Evolutionary conservation across 202 grass and related monocot species (phyloP).

Genomic region (Cymbopogon flexuosus): DNA sequence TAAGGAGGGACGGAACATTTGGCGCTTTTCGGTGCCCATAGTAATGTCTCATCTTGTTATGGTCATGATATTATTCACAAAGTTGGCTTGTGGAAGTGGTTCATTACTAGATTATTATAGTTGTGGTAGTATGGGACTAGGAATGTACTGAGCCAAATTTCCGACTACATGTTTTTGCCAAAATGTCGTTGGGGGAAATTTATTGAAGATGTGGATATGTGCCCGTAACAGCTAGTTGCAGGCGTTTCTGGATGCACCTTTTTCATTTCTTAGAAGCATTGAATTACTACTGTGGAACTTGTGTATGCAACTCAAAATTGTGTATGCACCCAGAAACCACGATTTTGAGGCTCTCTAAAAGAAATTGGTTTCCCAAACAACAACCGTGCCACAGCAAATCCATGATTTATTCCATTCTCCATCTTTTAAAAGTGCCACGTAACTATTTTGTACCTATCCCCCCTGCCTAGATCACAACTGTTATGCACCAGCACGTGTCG

Average conservation of each 20-base stretch:
- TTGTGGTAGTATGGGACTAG: not conserved
- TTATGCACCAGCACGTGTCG: no score
- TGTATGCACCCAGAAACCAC: not conserved
- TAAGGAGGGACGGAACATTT: not conserved
- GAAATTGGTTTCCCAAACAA: no score
- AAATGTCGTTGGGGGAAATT: not conserved
- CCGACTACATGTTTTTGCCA: not conserved
- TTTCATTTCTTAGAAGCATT: not conserved
- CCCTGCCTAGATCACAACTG: no score
- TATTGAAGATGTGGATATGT: not conserved
- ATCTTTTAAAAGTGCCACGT: no score
- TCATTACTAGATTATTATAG: not conserved
- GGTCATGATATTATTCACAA: not conserved
- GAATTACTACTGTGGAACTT: not conserved
- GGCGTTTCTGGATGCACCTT: not conserved
- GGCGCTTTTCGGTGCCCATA: not conserved
- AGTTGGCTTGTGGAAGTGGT: no score
- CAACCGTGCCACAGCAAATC: no score
- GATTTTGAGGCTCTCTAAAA: not conserved
- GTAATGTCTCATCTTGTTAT: not conserved
- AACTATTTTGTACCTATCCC: no score
- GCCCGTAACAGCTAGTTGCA: not conserved
- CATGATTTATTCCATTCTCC: no score
- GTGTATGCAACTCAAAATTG: no score
- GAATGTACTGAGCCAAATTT: not conserved